Evolutionary conservation across 495 filamentous ascomycete species (phyloP).

Genomic region (Annulohypoxylon moriforme): DNA sequence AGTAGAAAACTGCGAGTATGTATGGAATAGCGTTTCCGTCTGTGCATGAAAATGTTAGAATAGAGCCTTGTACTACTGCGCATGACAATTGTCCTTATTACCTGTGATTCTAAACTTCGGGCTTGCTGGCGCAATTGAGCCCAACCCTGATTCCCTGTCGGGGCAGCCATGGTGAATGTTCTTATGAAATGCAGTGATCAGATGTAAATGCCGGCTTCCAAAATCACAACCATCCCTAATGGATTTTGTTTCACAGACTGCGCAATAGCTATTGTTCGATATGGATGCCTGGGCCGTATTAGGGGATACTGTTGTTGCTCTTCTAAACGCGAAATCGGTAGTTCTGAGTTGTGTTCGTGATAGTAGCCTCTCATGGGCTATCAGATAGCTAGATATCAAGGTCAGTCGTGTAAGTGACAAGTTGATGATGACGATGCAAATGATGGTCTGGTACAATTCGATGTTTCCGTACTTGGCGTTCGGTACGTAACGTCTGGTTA

Average conservation of each 20-base stretch:
- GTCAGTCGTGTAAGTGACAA: constrained; percentile 8
- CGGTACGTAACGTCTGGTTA: constrained; percentile 1
- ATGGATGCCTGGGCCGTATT: constrained; percentile 15
- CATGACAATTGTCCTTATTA: constrained; percentile 53
- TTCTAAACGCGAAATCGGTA: neutral
- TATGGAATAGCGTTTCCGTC: constrained; percentile 95
- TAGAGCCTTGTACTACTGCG: neutral
- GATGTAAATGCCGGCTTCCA: constrained; percentile 16
- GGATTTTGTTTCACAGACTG: constrained; percentile 5
- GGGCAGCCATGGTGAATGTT: constrained; percentile 69
- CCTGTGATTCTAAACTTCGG: constrained; percentile 90
- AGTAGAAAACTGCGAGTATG: constrained; percentile 93
- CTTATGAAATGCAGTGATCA: neutral
- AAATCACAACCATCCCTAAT: constrained; percentile 14
- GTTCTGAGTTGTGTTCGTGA: neutral
- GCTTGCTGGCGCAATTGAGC: constrained; percentile 95
- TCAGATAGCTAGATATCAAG: neutral
- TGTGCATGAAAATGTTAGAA: constrained; percentile 50
- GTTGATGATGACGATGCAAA: constrained; percentile 22
- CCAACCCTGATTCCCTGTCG: constrained; percentile 85
- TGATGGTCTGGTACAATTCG: neutral
- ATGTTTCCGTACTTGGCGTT: constrained; percentile 23
- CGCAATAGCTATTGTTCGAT: constrained; percentile 18
- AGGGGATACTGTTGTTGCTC: neutral
- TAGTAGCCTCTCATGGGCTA: neutral